Evolutionary conservation across 176 grass and related monocot genomes (phyloP).

Genomic region (Eleusine coracana): DNA sequence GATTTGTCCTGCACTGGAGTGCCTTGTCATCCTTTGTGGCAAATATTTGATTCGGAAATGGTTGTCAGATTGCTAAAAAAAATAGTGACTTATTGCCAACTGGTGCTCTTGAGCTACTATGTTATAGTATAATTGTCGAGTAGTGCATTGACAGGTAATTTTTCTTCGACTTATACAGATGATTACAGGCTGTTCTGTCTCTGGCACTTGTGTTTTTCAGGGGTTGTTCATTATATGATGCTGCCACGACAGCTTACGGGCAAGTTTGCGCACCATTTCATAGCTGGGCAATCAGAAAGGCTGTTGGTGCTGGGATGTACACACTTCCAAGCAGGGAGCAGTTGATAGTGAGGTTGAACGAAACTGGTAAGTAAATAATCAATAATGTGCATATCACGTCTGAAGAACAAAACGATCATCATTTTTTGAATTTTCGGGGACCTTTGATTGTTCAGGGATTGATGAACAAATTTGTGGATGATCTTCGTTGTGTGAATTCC

Average conservation of each 20-base stretch:
- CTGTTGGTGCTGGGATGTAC: slow-evolving; percentile 93
- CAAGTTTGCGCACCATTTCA: slow-evolving; percentile 98
- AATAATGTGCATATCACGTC: not conserved
- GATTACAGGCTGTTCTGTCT: slow-evolving; percentile 28
- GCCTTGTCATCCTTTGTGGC: not conserved
- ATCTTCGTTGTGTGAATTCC: not conserved
- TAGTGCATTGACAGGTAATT: slow-evolving; percentile 6
- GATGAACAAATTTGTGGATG: not conserved
- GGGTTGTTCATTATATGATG: slow-evolving; percentile 72
- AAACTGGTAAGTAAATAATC: slow-evolving; percentile 70
- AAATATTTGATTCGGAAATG: not conserved
- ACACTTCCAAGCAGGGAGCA: slow-evolving; percentile 88
- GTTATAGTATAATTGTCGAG: not conserved
- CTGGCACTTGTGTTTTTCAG: slow-evolving; percentile 54
- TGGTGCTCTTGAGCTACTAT: not conserved
- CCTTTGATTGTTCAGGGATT: not conserved
- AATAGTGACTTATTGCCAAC: slow-evolving; percentile 14
- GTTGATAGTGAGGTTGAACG: slow-evolving; percentile 72
- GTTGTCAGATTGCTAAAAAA: not conserved
- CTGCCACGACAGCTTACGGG: slow-evolving; percentile 83
- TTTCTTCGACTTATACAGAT: not conserved
- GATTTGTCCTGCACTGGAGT: not conserved
- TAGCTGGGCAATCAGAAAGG: slow-evolving; percentile 89
- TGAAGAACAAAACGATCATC: not conserved
- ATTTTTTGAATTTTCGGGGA: not conserved